Evolutionary conservation across 176 grass and related monocot genomes (phyloP), one percentile per base, ranked within the genome.

Genomic region (Areca catechu): DNA sequence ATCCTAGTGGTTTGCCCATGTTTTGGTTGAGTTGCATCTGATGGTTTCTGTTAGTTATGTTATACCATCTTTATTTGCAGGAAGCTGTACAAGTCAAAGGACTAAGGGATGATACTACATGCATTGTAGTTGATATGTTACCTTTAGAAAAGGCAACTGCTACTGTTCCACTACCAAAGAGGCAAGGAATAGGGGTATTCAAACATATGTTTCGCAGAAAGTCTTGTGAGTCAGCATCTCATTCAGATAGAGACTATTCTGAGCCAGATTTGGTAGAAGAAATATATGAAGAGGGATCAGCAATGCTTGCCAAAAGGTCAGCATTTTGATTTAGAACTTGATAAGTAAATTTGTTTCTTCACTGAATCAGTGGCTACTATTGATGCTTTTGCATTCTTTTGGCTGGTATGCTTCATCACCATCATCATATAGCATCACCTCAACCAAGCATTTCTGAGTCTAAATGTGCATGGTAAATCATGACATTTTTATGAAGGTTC

Each of bases 251-350:
- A 62, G 81, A 88, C 30, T 79, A 66, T 52, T 60, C 75, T 24
- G 93, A 92, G 62, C 79, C 84, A 0, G 93, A 92, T 78, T 78
- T 89, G 54, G 93, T 98, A 52, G 93, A 98, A 72, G 93, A 98
- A 83, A 77, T 98, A 70, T 98, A 89, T 73, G 93, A 93, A 74
- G 88, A 98, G 28, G 93, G 88, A 24, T 89, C 87, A 34, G 84
- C 93, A 12, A 43, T 74, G 72, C 69, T 92, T 68, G 77, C 81
- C 29, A 72, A 72, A 80, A 86, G 88, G 88, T 98, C 4, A 50
- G 37, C 5, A 50, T 58, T 4, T 10, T 63, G 2, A 43, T 12
- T 49, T 34, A 49, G 7, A 60, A 24, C 24, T 53, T 61, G 57
- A 18, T 20, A 14, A 51, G 16, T 19, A 20, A 56, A 10, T 57